phyloP scores from a whole-genome alignment of 2,329 filamentous ascomycete species.

The Aureobasidium vineae region DNA sequence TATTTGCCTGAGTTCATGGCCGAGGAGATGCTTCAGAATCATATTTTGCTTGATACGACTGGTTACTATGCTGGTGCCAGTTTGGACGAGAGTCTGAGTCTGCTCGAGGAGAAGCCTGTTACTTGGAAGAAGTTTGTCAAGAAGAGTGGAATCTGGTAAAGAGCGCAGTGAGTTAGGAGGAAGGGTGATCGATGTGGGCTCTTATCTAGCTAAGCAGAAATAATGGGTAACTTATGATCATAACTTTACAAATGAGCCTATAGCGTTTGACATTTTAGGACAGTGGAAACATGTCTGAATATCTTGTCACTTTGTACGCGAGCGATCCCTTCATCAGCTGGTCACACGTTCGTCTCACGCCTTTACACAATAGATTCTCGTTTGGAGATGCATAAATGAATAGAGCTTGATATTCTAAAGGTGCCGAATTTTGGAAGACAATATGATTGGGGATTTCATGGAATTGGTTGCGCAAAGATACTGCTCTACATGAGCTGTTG shows the following conservation, averaged over 20 bases:
- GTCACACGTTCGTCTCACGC: too few species aligned
- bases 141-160: not conserved
- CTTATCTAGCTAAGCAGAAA: not conserved
- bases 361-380: too few species aligned
- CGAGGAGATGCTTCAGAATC: slow-evolving; percentile 35
- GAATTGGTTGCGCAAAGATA: not conserved
- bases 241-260: not conserved
- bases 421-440: not conserved
- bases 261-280: not conserved
- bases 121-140: slow-evolving; percentile 22
- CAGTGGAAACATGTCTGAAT: too few species aligned
- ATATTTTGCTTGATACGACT: slow-evolving; percentile 34
- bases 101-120: not conserved
- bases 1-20: slow-evolving; percentile 33
- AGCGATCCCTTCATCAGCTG: too few species aligned
- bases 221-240: not conserved
- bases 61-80: slow-evolving; percentile 32
- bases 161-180: not conserved
- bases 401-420: not conserved
- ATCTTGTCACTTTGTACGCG: too few species aligned
- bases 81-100: slow-evolving; percentile 3
- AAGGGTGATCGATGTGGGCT: not conserved
- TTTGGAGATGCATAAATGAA: not conserved
- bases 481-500: not conserved
- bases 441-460: not conserved